A percentile compares a stretch with the other conserved stretches of the same genome.
Conservation (phyloP, 2,329 filamentous ascomycete genomes). For the Diaporthe citrichinensis region DNA sequence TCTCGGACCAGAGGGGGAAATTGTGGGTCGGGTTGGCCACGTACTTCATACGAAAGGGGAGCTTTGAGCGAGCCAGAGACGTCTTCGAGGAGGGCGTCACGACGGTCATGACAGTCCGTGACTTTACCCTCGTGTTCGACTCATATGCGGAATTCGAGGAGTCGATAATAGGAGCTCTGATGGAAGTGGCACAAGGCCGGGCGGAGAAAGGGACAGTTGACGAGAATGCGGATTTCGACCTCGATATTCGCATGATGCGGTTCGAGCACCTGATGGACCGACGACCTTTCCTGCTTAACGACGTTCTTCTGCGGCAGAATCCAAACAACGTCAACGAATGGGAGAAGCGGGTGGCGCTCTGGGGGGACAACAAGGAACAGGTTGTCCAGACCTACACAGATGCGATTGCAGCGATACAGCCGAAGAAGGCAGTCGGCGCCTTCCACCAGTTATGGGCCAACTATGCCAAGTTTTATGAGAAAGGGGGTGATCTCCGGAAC, state of each 20-base stretch:
- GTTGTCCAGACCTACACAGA: constrained; percentile 95
- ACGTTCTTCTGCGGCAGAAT: constrained; percentile 94
- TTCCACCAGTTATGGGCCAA: constrained; percentile 97
- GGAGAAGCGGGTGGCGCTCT: constrained; percentile 96
- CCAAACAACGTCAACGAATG: constrained; percentile 96
- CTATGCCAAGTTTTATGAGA: constrained; percentile 97
- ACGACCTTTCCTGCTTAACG: constrained; percentile 94
- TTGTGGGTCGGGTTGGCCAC: constrained; percentile 95
- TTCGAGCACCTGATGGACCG: constrained; percentile 99
- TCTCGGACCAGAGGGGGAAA: constrained; percentile 94
- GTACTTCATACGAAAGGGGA: constrained; percentile 95
- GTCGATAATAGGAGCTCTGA: constrained; percentile 89
- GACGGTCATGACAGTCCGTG: constrained; percentile 98
- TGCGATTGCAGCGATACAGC: constrained; percentile 92
- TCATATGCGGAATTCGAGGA: constrained; percentile 98
- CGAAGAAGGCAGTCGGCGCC: constrained; percentile 92
- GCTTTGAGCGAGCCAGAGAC: constrained; percentile 93
- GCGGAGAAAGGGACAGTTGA: constrained; percentile 85
- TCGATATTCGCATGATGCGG: constrained; percentile 97
- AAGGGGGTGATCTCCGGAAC: constrained; percentile 84
- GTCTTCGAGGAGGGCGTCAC: constrained; percentile 97
- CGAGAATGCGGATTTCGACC: constrained; percentile 89
- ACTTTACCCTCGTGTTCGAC: constrained; percentile 97
- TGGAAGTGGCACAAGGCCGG: constrained; percentile 86
- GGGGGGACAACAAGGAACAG: constrained; percentile 93